Conservation (phyloP, 345 rosid genomes). For the Acer yangbiense region DNA sequence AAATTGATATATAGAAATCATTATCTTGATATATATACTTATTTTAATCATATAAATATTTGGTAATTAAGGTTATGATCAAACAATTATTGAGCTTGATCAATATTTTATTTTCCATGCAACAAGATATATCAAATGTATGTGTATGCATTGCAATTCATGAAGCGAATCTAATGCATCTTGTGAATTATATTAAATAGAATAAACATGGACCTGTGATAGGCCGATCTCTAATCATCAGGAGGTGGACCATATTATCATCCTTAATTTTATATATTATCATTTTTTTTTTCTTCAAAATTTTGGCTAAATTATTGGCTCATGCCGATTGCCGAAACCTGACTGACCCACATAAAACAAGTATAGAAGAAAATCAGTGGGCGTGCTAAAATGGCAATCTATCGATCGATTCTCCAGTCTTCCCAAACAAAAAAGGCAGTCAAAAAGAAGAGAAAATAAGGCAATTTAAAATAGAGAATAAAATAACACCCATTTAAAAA, state of each 20-base stretch:
- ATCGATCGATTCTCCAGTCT: constrained; percentile 1
- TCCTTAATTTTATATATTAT: not conserved
- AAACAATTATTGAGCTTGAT: not conserved
- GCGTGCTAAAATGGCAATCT: constrained; percentile 16
- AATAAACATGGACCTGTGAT: not conserved
- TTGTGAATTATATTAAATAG: too few species aligned
- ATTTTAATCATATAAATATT: too few species aligned
- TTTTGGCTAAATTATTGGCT: too few species aligned
- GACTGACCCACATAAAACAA: constrained; percentile 5
- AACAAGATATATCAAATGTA: not conserved
- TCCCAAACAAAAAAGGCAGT: constrained; percentile 7
- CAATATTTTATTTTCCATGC: not conserved
- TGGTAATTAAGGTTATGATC: not conserved
- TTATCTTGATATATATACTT: not conserved
- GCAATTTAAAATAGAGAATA: not conserved
- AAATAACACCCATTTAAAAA: not conserved
- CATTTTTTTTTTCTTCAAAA: not conserved
- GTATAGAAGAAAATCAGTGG: not conserved
- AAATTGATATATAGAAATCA: too few species aligned
- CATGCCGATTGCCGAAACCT: too few species aligned
- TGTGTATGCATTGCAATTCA: not conserved
- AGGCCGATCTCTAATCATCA: constrained; percentile 12
- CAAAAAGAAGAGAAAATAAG: not conserved
- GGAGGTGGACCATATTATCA: not conserved
- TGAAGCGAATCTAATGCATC: not conserved